Evolutionary conservation across 1,284 basidiomycete genomes (phyloP).

Genomic region (Sphaerobolus stellatus): DNA sequence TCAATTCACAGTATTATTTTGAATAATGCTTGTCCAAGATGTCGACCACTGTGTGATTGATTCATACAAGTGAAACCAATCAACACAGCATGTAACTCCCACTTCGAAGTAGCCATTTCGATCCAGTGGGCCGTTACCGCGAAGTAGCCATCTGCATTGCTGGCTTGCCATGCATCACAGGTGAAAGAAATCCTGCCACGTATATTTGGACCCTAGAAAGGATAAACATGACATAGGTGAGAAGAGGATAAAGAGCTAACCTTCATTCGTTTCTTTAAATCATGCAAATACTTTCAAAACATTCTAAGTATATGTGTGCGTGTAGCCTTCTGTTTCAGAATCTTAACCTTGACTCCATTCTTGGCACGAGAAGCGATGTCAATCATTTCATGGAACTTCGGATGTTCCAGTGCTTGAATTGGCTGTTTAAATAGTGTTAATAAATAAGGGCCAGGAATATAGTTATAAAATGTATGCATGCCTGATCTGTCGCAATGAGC

Average conservation of each 20-base stretch:
- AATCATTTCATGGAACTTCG: no score
- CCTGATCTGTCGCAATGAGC: background rate
- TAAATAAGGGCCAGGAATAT: background rate
- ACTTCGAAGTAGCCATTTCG: background rate
- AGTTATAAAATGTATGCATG: background rate
- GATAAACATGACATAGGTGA: background rate
- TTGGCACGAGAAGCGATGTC: background rate
- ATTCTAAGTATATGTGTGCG: background rate
- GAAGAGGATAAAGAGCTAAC: background rate
- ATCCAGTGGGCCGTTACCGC: conserved; percentile 21
- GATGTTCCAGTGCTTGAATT: background rate
- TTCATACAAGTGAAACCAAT: conserved; percentile 26
- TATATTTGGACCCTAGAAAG: background rate
- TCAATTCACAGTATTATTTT: conserved; percentile 22
- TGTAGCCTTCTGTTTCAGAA: background rate
- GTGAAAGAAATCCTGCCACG: conserved; percentile 12
- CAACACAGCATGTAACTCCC: conserved; percentile 11
- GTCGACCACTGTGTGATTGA: conserved; percentile 23
- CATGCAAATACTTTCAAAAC: background rate
- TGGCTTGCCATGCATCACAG: conserved; percentile 22
- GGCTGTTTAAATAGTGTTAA: background rate
- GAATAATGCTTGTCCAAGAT: conserved; percentile 25
- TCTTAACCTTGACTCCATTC: background rate
- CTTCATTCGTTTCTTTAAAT: background rate
- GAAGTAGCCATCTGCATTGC: conserved; percentile 19